Percentiles rank a stretch among this genome's conserved stretches.
phyloP scores from a whole-genome alignment of 2,329 filamentous ascomycete species.

The Tolypocladium cylindrosporum region DNA sequence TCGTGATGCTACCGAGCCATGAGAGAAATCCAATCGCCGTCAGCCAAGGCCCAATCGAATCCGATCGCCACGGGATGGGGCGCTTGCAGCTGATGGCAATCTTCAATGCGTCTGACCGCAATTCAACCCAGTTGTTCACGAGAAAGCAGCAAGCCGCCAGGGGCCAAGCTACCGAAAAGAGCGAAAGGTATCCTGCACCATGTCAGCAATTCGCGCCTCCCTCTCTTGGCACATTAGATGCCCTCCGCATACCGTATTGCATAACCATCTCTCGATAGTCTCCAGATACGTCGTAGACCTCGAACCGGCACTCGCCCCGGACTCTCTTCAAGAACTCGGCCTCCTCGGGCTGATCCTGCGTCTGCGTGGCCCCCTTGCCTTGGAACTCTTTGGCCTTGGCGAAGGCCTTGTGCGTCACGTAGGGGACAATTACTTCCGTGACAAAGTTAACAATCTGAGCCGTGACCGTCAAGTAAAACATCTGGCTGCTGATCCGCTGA shows the following conservation, averaged over 20 bases:
- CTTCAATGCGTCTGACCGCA: conserved; percentile 88
- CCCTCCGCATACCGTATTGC: conserved; percentile 48
- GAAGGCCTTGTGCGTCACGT: conserved; percentile 68
- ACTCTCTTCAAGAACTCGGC: conserved; percentile 70
- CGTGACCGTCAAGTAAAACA: conserved; percentile 93
- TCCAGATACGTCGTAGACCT: conserved; percentile 76
- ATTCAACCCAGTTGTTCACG: conserved; percentile 91
- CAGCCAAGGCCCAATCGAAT: conserved; percentile 91
- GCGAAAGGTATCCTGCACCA: conserved; percentile 64
- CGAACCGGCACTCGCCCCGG: conserved; percentile 71
- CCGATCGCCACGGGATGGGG: conserved; percentile 79
- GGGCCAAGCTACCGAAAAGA: conserved; percentile 93
- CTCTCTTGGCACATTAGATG: not conserved
- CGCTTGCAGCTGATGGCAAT: conserved; percentile 84
- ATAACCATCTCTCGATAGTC: conserved; percentile 93
- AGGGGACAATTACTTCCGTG: conserved; percentile 77
- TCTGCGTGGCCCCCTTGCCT: conserved; percentile 37
- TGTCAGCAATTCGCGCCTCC: conserved; percentile 7
- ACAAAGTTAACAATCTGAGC: conserved; percentile 83
- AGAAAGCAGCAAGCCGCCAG: conserved; percentile 83
- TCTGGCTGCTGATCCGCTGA: conserved; percentile 73
- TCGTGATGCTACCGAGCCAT: conserved; percentile 86
- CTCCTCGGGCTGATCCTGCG: conserved; percentile 67
- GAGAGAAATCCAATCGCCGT: conserved; percentile 79
- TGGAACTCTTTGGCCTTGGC: conserved; percentile 72